Conservation (phyloP, 257 asterid genomes). For the Primulina huaijiensis region DNA sequence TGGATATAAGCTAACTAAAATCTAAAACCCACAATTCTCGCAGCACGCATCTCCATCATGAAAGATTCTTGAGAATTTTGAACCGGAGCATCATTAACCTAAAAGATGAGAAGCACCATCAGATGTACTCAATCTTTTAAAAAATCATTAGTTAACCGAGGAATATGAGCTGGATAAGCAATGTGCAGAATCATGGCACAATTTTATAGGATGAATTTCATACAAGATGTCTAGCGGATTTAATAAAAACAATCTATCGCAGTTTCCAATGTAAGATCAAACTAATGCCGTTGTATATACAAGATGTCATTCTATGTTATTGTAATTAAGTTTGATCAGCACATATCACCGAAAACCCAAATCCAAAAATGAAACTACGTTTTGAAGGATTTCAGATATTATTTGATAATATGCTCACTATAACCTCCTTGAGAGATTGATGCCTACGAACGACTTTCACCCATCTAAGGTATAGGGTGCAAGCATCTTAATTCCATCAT, state of each 20-base stretch:
- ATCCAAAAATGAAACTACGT: background rate
- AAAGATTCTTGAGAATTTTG: conserved; percentile 87
- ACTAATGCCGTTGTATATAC: background rate
- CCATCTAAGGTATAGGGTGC: background rate
- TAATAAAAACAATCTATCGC: background rate
- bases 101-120: conserved; percentile 9
- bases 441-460: background rate
- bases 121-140: background rate
- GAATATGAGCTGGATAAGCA: no score
- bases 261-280: background rate
- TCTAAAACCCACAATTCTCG: conserved; percentile 60
- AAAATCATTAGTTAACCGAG: background rate
- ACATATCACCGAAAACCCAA: background rate
- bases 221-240: background rate
- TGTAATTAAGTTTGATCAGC: background rate
- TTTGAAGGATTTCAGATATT: background rate
- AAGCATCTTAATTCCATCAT: no score
- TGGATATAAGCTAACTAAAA: background rate
- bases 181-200: background rate
- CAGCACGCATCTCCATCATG: conserved; percentile 95
- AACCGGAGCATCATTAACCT: conserved; percentile 60
- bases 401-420: background rate
- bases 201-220: background rate
- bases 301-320: background rate
- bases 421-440: background rate